phyloP scores from a whole-genome alignment of 208 protist genomes.

The Jaenimonas drosophilae region DNA sequence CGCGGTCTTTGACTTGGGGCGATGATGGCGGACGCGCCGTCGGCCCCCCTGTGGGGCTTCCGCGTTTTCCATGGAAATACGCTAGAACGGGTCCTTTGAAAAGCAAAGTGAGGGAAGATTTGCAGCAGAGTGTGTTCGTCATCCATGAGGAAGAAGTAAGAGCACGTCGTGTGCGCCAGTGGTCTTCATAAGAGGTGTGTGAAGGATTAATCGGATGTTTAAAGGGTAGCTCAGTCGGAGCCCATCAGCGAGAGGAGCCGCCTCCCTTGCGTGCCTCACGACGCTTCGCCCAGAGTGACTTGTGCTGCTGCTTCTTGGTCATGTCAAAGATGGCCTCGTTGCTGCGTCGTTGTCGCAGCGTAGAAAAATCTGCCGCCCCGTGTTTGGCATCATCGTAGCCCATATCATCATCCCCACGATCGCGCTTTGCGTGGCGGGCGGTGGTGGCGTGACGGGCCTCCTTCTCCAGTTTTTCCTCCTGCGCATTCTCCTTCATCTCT shows the following conservation, averaged over 20 bases:
- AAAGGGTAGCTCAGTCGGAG: too few species aligned
- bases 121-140: neutral
- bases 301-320: slow-evolving; percentile 82
- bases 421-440: slow-evolving; percentile 64
- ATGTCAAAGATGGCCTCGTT: slow-evolving; percentile 86
- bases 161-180: too few species aligned
- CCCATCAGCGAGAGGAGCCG: neutral
- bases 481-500: slow-evolving; percentile 83
- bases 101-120: slow-evolving; percentile 4
- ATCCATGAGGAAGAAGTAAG: neutral
- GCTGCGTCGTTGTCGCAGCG: slow-evolving; percentile 77
- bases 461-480: slow-evolving; percentile 70
- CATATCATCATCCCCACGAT: slow-evolving; percentile 65
- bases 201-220: neutral
- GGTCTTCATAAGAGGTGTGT: neutral
- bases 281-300: slow-evolving; percentile 78
- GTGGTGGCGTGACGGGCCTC: slow-evolving; percentile 55
- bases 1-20: slow-evolving; percentile 23
- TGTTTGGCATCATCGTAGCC: slow-evolving; percentile 84
- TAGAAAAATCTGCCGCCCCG: slow-evolving; percentile 64
- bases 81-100: neutral
- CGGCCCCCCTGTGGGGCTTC: slow-evolving; percentile 4
- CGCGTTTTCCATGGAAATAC: neutral
- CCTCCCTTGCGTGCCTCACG: slow-evolving; percentile 45
- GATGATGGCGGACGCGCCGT: slow-evolving; percentile 51